These are phyloP conservation scores for Halenospora varia DNA, from an alignment of 495 filamentous ascomycete species.

Conservation along the genomic window DNA sequence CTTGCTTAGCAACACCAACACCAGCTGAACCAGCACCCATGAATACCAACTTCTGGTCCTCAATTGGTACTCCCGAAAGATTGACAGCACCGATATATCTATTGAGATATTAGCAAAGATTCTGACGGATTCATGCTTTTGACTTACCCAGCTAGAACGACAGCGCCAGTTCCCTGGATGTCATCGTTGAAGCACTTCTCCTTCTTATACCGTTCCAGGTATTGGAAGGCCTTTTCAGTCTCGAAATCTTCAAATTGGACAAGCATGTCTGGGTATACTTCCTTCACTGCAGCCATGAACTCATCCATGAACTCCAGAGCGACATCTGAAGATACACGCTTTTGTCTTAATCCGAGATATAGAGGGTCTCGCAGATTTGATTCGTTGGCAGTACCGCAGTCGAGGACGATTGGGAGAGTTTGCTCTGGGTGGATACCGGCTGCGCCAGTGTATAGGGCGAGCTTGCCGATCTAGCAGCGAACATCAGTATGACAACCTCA, in stretches of 20 bases:
- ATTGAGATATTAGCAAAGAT: slow-evolving; percentile 11
- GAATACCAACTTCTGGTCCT: slow-evolving; percentile 93
- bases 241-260: slow-evolving; percentile 99
- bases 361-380: slow-evolving; percentile 83
- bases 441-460: slow-evolving; percentile 91
- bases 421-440: slow-evolving; percentile 91
- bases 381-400: slow-evolving; percentile 90
- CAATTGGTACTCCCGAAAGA: slow-evolving; percentile 76
- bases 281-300: slow-evolving; percentile 87
- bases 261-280: slow-evolving; percentile 87
- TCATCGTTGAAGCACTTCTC: slow-evolving; percentile 97
- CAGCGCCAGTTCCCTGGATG: slow-evolving; percentile 95
- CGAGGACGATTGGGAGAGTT: slow-evolving; percentile 87
- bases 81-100: slow-evolving; percentile 90
- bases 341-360: slow-evolving; percentile 84
- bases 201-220: slow-evolving; percentile 81
- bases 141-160: slow-evolving; percentile 77
- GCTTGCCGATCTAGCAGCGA: slow-evolving; percentile 62
- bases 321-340: slow-evolving; percentile 75
- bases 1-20: slow-evolving; percentile 94
- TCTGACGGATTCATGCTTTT: neutral
- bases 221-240: slow-evolving; percentile 86
- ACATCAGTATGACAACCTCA: slow-evolving; percentile 7
- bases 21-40: slow-evolving; percentile 93
- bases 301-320: slow-evolving; percentile 95